A percentile compares a stretch with the other conserved stretches of the same genome.
These are phyloP conservation scores for Tylopilus balloui DNA, from an alignment of 768 basidiomycete genomes.

Conservation along the genomic window DNA sequence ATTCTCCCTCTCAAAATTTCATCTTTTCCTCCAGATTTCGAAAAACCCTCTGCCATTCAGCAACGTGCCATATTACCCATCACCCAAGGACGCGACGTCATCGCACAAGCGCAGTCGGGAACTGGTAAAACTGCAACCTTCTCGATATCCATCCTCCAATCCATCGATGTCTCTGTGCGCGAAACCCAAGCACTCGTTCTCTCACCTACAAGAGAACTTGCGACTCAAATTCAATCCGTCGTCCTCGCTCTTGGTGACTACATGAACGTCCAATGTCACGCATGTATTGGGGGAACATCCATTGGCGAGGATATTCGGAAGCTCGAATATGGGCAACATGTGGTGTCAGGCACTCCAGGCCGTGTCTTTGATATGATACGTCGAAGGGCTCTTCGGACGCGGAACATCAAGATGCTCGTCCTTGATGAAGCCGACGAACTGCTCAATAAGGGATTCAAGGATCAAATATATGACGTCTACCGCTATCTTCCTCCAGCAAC, in stretches of 20 bases:
- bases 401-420: slow-evolving; percentile 97
- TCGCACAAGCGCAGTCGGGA: slow-evolving; percentile 98
- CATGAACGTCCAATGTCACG: slow-evolving; percentile 99
- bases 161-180: slow-evolving; percentile 91
- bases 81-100: slow-evolving; percentile 93
- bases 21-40: slow-evolving; percentile 59
- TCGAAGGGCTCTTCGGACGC: slow-evolving; percentile 84
- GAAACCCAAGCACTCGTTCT: slow-evolving; percentile 96
- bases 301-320: slow-evolving; percentile 98
- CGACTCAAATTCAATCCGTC: slow-evolving; percentile 98
- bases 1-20: slow-evolving; percentile 1
- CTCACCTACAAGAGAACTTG: slow-evolving; percentile 97
- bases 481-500: slow-evolving; percentile 95
- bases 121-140: slow-evolving; percentile 99
- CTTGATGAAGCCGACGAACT: slow-evolving; percentile 96
- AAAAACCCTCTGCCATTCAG: slow-evolving; percentile 98
- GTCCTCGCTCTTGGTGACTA: slow-evolving; percentile 96
- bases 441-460: slow-evolving; percentile 97
- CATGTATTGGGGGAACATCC: slow-evolving; percentile 95
- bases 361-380: slow-evolving; percentile 99
- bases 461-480: slow-evolving; percentile 99
- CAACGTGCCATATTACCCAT: slow-evolving; percentile 97
- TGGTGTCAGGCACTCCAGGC: slow-evolving; percentile 95
- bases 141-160: slow-evolving; percentile 96
- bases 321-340: slow-evolving; percentile 95